A percentile compares a stretch with the other conserved stretches of the same genome.
Evolutionary conservation across 2,329 filamentous ascomycete species (phyloP).

Genomic region (Paraphoma sp.): DNA sequence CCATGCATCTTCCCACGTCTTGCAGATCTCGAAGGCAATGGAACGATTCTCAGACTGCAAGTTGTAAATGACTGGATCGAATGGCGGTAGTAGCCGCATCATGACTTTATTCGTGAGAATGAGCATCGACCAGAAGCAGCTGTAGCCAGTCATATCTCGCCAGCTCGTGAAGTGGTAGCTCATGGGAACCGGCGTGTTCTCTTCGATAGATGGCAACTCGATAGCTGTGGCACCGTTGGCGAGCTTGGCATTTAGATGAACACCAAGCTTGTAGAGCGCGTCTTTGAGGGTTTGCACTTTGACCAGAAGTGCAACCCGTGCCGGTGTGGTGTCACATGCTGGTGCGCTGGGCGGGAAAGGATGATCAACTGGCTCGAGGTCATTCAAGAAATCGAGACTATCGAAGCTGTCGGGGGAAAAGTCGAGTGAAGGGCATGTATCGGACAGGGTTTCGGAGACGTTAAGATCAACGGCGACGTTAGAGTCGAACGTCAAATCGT

Average conservation of each 20-base stretch:
- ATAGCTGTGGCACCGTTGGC: constrained; percentile 26
- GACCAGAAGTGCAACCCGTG: constrained; percentile 22
- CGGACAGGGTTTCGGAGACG: constrained; percentile 14
- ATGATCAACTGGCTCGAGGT: constrained; percentile 13
- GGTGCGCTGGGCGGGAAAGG: constrained; percentile 1
- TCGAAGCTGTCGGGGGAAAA: constrained; percentile 25
- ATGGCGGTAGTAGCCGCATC: constrained; percentile 34
- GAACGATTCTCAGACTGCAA: constrained; percentile 36
- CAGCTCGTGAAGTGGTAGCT: constrained; percentile 39
- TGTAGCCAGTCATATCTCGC: constrained; percentile 41
- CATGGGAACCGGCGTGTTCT: constrained; percentile 25
- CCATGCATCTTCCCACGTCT: constrained; percentile 46
- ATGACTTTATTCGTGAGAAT: constrained; percentile 40
- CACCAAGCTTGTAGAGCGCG: constrained; percentile 25
- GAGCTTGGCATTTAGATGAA: constrained; percentile 29
- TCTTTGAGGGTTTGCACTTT: constrained; percentile 33
- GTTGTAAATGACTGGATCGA: constrained; percentile 22
- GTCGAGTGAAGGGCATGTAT: constrained; percentile 27
- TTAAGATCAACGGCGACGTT: constrained; percentile 6
- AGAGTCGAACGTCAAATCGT: not conserved
- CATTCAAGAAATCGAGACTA: constrained; percentile 20
- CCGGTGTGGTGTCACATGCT: constrained; percentile 6
- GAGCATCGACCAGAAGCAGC: constrained; percentile 40
- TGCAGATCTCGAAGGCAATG: constrained; percentile 40
- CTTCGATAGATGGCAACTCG: constrained; percentile 26